Evolutionary conservation across 1,139 yeast species (phyloP), one percentile per base, ranked within the genome.

Genomic region (Magnusiomyces suaveolens): DNA sequence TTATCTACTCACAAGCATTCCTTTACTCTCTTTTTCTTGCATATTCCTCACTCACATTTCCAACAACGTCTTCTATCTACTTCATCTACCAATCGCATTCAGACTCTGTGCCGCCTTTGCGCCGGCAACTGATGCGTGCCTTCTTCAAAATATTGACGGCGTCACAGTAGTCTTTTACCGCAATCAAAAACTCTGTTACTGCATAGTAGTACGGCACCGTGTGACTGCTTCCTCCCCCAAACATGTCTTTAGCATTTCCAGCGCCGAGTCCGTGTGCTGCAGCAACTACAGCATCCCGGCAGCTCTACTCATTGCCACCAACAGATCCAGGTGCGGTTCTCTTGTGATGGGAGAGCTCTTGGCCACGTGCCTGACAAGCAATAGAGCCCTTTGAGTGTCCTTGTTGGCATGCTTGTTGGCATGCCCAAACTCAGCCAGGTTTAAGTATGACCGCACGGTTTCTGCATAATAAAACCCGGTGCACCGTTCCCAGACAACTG

Each of bases 401-500:
- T 80, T 80, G 62, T 79, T 79, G 18, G n/a, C n/a, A n/a, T n/a
- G n/a, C n/a, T n/a, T n/a, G n/a, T n/a, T n/a, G n/a, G 79, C 72
- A 48, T 82, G 74, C 68, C 89, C 97, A 64, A 79, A 78, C 64
- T 76, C 79, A 1, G 95, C 95, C 60, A 89, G 73, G 69, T 87
- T 88, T 64, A 83, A 76, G 66, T 85, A 80, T 41, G 88, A 76
- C 59, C 88, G 78, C 39, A 88, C 70, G 32, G 92, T 79, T 62
- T 88, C 94, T 64, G 79, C 80, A 6, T 92, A 80, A 67, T 90
- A 97, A 60, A 82, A 70, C 57, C 98, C 98, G 52, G 76, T 70
- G 23, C 84, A 78, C 70, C 97, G 81, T 73, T 92, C 97, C 56
- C 83, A 76, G 57, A 89, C 79, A 46, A 81, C 74, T 59, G 83